Evolutionary conservation across 2,329 filamentous ascomycete genomes (phyloP).

Genomic region (Colletotrichum melonis): DNA sequence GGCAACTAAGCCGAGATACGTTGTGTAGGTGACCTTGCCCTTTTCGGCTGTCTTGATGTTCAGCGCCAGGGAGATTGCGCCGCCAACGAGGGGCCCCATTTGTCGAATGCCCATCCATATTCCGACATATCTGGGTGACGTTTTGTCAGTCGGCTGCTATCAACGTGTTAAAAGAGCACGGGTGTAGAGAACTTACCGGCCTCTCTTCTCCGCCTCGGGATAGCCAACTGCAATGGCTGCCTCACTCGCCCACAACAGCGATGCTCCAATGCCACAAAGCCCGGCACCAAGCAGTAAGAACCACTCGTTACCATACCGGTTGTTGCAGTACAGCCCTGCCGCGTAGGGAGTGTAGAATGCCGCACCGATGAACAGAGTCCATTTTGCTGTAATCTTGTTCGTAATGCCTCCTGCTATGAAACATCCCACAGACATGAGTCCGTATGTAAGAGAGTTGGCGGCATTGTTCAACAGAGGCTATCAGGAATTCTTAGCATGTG

Average conservation of each 20-base stretch:
- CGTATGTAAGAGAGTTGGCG: conserved; percentile 25
- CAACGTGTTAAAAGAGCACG: not conserved
- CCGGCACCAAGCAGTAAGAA: conserved; percentile 55
- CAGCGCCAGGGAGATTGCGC: conserved; percentile 60
- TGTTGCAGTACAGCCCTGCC: conserved; percentile 56
- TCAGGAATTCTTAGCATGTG: not conserved
- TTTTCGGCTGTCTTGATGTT: conserved; percentile 52
- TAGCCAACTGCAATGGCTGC: conserved; percentile 64
- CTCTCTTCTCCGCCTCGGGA: conserved; percentile 72
- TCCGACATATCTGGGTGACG: conserved; percentile 8
- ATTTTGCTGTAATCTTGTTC: conserved; percentile 40
- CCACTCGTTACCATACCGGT: conserved; percentile 54
- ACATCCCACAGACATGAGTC: conserved; percentile 30
- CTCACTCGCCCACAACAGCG: conserved; percentile 49
- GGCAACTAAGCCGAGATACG: conserved; percentile 58
- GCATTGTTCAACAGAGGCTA: conserved; percentile 24
- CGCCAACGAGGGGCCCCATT: conserved; percentile 53
- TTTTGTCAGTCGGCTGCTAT: not conserved
- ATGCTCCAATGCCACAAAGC: conserved; percentile 52
- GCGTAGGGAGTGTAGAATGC: conserved; percentile 56
- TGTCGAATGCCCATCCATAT: conserved; percentile 32
- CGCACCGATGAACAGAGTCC: conserved; percentile 53
- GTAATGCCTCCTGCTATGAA: conserved; percentile 30
- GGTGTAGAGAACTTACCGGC: conserved; percentile 39
- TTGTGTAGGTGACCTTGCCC: conserved; percentile 51